Conservation (phyloP, 2,329 filamentous ascomycete genomes). For the Colletotrichum ledebouriae region DNA sequence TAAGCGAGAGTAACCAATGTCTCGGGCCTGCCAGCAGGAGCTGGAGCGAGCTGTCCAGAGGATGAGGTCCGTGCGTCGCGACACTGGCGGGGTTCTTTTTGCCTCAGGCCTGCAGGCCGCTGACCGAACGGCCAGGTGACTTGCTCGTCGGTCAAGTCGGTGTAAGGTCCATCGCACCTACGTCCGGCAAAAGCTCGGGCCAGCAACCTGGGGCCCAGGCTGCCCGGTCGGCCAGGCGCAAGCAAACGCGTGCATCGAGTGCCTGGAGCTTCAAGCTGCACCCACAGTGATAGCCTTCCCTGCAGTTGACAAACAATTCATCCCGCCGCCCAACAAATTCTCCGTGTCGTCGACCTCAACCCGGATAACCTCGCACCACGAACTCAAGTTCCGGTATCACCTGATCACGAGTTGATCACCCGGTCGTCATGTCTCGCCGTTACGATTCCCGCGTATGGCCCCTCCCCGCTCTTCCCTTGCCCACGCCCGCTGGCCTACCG, state of each 20-base stretch:
- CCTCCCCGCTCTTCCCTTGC: conserved; percentile 45
- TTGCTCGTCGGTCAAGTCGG: not conserved
- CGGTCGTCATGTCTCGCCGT: conserved; percentile 85
- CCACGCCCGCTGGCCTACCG: conserved; percentile 28
- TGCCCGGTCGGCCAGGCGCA: conserved; percentile 35
- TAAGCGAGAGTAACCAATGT: conserved; percentile 27
- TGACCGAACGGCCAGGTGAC: not conserved
- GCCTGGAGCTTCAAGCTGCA: conserved; percentile 44
- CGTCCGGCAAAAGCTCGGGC: conserved; percentile 35
- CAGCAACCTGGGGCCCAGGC: conserved; percentile 19
- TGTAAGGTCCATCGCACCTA: not conserved
- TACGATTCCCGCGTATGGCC: conserved; percentile 92
- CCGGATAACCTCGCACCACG: conserved; percentile 1
- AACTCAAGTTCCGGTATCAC: conserved; percentile 7
- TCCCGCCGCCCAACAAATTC: conserved; percentile 15
- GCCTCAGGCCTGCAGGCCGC: not conserved
- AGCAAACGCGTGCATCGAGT: conserved; percentile 45
- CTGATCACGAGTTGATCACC: conserved; percentile 1
- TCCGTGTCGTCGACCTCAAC: conserved; percentile 27
- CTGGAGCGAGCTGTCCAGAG: not conserved
- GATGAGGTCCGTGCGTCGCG: conserved; percentile 12
- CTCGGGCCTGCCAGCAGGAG: conserved; percentile 21
- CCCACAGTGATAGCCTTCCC: conserved; percentile 37
- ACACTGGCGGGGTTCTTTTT: not conserved
- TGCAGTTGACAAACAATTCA: conserved; percentile 35